Conservation (phyloP, 1,284 basidiomycete species). For the Ganoderma multipileum region DNA sequence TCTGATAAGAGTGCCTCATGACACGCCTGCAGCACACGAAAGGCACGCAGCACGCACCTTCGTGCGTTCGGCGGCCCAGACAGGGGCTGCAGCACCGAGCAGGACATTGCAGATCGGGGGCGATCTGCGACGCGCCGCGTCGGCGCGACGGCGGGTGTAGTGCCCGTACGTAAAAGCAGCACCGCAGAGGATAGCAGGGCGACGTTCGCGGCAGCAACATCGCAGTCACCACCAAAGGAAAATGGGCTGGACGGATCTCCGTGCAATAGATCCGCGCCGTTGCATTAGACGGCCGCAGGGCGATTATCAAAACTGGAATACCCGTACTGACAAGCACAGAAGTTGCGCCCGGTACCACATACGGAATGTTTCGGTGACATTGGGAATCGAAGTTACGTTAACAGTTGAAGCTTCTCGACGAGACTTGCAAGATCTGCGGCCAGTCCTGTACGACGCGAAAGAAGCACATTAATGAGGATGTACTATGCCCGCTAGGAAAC, state of each 20-base stretch:
- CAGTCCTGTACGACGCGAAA: no score
- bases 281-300: not conserved
- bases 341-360: not conserved
- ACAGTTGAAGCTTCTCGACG: not conserved
- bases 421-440: slow-evolving; percentile 1
- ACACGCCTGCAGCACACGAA: slow-evolving; percentile 2
- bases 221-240: not conserved
- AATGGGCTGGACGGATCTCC: not conserved
- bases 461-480: not conserved
- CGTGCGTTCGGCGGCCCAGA: not conserved
- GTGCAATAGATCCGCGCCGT: not conserved
- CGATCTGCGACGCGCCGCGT: slow-evolving; percentile 11
- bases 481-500: not conserved
- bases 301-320: not conserved
- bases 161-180: slow-evolving; percentile 9
- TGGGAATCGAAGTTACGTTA: not conserved
- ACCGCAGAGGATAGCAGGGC: not conserved
- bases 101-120: slow-evolving; percentile 7
- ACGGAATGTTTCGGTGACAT: not conserved
- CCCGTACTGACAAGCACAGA: not conserved
- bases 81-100: slow-evolving; percentile 5
- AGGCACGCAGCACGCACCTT: not conserved
- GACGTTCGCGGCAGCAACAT: not conserved
- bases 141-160: slow-evolving; percentile 4
- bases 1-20: slow-evolving; percentile 6